A percentile compares a stretch with the other conserved stretches of the same genome.
Conservation (phyloP, 805 yeast genomes). For the Schizosaccharomyces pombe region DNA sequence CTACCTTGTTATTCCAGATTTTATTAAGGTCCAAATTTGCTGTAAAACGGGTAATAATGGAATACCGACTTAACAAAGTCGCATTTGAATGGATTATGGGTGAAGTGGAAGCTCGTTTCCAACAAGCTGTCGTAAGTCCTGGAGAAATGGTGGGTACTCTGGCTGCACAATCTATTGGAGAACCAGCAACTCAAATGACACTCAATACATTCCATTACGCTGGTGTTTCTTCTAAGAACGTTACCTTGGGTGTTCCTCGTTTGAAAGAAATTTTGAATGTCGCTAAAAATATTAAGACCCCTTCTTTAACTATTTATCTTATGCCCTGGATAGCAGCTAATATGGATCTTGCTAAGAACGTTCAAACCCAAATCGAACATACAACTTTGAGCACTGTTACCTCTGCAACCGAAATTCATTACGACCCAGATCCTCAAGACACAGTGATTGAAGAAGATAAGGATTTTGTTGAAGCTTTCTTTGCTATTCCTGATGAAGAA, state of each 20-base stretch:
- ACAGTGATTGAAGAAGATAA: slow-evolving; percentile 93
- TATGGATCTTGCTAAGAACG: slow-evolving; percentile 79
- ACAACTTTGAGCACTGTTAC: slow-evolving; percentile 87
- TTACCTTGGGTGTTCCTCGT: slow-evolving; percentile 92
- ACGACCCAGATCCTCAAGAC: slow-evolving; percentile 92
- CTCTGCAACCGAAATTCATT: slow-evolving; percentile 88
- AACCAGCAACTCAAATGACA: slow-evolving; percentile 96
- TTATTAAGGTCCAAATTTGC: slow-evolving; percentile 81
- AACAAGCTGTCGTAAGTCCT: slow-evolving; percentile 74
- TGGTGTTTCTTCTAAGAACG: slow-evolving; percentile 91
- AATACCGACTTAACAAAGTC: slow-evolving; percentile 55
- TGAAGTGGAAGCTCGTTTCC: slow-evolving; percentile 81
- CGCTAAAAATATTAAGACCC: slow-evolving; percentile 97
- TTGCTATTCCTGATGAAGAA: slow-evolving; percentile 92
- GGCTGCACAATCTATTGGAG: slow-evolving; percentile 95
- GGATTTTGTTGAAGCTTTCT: slow-evolving; percentile 91
- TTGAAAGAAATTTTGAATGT: slow-evolving; percentile 92
- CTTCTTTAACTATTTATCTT: slow-evolving; percentile 89
- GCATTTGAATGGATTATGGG: slow-evolving; percentile 94
- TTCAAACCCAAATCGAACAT: slow-evolving; percentile 92
- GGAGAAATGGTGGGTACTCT: slow-evolving; percentile 98
- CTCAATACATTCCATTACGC: slow-evolving; percentile 94
- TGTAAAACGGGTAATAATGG: slow-evolving; percentile 73
- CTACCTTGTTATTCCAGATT: slow-evolving; percentile 73
- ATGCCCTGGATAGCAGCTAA: slow-evolving; percentile 59